These are phyloP conservation scores for Camellia lanceoleosa DNA, from an alignment of 148 eudicot genomes.

Conservation along the genomic window DNA sequence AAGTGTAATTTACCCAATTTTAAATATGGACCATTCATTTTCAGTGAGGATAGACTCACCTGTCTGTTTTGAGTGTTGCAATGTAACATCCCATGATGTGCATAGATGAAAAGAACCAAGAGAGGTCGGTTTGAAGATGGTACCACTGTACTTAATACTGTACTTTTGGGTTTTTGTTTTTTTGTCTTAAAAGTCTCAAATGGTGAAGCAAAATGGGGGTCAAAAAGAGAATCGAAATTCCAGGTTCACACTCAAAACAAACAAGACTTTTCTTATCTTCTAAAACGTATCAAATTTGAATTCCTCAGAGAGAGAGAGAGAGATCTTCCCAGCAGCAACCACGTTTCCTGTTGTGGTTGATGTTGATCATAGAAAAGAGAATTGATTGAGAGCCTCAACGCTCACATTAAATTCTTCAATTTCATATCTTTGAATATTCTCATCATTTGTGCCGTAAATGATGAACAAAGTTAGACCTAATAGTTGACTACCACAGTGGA, in stretches of 20 bases:
- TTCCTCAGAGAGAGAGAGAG: not conserved
- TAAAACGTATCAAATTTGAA: not conserved
- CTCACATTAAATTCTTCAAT: no score
- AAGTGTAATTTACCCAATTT: no score
- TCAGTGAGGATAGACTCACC: no score
- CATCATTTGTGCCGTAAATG: not conserved
- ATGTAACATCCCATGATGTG: no score
- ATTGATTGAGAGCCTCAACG: no score
- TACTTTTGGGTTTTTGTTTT: no score
- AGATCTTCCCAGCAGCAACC: not conserved
- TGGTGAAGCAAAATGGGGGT: not conserved
- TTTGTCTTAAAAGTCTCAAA: no score
- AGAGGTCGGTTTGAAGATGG: not conserved
- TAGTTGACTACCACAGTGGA: not conserved
- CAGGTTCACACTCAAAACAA: not conserved
- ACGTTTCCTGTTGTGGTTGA: not conserved
- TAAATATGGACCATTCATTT: no score
- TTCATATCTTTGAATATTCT: not conserved
- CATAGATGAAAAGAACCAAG: no score
- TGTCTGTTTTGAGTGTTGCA: no score
- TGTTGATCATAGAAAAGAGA: not conserved
- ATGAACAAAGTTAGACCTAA: no score
- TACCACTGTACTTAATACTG: not conserved
- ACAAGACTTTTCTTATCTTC: not conserved
- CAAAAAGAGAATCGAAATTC: not conserved